Evolutionary conservation across 345 rosid species (phyloP).

Genomic region (Combretum micranthum): DNA sequence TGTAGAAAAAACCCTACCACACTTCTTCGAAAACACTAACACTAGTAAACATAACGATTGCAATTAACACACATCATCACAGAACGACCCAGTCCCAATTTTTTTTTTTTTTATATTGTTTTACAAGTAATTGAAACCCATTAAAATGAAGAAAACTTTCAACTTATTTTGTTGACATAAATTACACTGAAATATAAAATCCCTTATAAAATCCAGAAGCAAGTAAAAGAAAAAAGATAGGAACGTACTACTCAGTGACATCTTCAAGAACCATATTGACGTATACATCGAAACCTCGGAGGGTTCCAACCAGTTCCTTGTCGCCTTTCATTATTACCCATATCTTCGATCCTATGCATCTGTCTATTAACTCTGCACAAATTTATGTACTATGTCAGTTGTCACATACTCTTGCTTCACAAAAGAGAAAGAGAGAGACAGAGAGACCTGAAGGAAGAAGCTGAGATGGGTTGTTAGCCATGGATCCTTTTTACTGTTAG

Average conservation of each 20-base stretch:
- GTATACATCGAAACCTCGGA: constrained; percentile 17
- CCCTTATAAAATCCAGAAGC: too few relatives aligned
- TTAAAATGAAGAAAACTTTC: too few relatives aligned
- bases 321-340: constrained; percentile 26
- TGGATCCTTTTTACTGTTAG: constrained; percentile 3
- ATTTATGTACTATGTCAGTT: neutral
- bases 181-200: neutral
- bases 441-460: constrained; percentile 13
- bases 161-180: too few relatives aligned
- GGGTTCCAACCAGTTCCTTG: constrained; percentile 19
- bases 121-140: too few relatives aligned
- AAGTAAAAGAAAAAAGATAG: neutral
- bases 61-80: too few relatives aligned
- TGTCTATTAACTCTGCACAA: constrained; percentile 16
- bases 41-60: too few relatives aligned
- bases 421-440: neutral
- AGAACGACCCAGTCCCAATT: too few relatives aligned
- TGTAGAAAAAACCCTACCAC: too few relatives aligned
- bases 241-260: constrained; percentile 15
- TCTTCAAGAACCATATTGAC: constrained; percentile 22
- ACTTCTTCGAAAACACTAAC: too few relatives aligned
- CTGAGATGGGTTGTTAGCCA: constrained; percentile 17
- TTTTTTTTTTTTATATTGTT: too few relatives aligned
- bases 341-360: constrained; percentile 16
- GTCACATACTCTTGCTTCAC: neutral